Evolutionary conservation across 352 stramenopile genomes (phyloP).

Genomic region (Globisporangium apiculatum): DNA sequence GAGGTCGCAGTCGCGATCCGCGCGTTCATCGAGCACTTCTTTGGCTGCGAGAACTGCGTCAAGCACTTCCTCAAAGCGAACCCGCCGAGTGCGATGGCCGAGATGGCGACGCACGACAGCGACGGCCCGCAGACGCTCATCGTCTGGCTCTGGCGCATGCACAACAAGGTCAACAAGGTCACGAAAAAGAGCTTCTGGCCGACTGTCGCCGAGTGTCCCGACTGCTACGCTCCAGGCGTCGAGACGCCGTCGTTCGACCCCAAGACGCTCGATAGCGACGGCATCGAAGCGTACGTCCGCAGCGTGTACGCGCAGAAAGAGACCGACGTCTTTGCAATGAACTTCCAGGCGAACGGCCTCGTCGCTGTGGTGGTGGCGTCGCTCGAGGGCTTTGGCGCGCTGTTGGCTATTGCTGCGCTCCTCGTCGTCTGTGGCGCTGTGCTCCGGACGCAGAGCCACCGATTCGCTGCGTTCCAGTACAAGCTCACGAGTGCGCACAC

Average conservation of each 20-base stretch:
- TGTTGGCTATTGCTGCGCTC: slow-evolving; percentile 2
- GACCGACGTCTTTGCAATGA: slow-evolving; percentile 37
- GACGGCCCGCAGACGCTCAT: slow-evolving; percentile 33
- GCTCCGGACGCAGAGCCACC: slow-evolving; percentile 16
- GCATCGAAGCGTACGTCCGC: slow-evolving; percentile 43
- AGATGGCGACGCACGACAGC: slow-evolving; percentile 27
- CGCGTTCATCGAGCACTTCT: slow-evolving; percentile 73
- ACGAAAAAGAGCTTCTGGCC: slow-evolving; percentile 64
- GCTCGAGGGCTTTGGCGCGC: slow-evolving; percentile 23
- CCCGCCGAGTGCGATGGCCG: slow-evolving; percentile 38
- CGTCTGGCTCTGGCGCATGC: slow-evolving; percentile 78
- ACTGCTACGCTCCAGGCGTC: slow-evolving; percentile 53
- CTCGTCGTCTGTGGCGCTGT: slow-evolving; percentile 13
- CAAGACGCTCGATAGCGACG: slow-evolving; percentile 31
- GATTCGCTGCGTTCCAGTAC: slow-evolving; percentile 11
- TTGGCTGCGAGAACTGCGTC: slow-evolving; percentile 70
- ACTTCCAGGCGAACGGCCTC: slow-evolving; percentile 34
- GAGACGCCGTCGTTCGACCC: slow-evolving; percentile 40
- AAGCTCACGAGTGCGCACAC: slow-evolving; percentile 9
- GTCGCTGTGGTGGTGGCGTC: slow-evolving; percentile 27
- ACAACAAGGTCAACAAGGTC: slow-evolving; percentile 77
- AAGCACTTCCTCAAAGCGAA: slow-evolving; percentile 69
- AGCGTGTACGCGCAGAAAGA: slow-evolving; percentile 45
- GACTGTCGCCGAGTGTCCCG: slow-evolving; percentile 32
- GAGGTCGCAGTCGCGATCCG: slow-evolving; percentile 52